phyloP scores from a whole-genome alignment of 2,329 filamentous ascomycete genomes.

The Penicillium sp. region DNA sequence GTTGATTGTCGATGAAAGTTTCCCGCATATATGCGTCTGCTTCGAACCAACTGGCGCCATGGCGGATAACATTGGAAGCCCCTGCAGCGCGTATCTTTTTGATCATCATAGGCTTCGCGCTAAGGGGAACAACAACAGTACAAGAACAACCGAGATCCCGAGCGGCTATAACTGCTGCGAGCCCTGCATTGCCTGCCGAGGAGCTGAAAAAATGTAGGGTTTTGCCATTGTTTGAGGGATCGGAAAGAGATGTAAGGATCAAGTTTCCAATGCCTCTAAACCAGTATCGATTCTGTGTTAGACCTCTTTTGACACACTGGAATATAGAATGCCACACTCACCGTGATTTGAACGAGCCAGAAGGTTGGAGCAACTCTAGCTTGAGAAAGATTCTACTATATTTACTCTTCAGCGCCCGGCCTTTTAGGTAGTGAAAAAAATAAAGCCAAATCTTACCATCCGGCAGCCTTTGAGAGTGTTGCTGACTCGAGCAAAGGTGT shows the following conservation, averaged over 20 bases:
- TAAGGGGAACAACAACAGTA: conserved; percentile 69
- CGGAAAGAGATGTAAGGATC: conserved; percentile 28
- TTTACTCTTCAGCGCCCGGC: background rate
- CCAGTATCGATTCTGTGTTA: background rate
- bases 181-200: conserved; percentile 76
- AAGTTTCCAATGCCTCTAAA: conserved; percentile 39
- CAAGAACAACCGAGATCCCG: conserved; percentile 59
- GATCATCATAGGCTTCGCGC: conserved; percentile 66
- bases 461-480: conserved; percentile 37
- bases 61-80: conserved; percentile 60
- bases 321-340: conserved; percentile 10
- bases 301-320: background rate
- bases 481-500: conserved; percentile 40
- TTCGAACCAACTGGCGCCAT: conserved; percentile 65
- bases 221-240: conserved; percentile 28
- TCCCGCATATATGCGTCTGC: conserved; percentile 65
- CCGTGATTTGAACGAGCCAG: conserved; percentile 77
- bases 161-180: conserved; percentile 72
- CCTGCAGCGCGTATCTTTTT: conserved; percentile 65
- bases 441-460: conserved; percentile 32
- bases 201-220: conserved; percentile 70
- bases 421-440: background rate
- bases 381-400: conserved; percentile 73
- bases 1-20: conserved; percentile 35
- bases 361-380: conserved; percentile 75